Evolutionary conservation across 495 filamentous ascomycete species (phyloP), one percentile per base, ranked within the genome.

Genomic region (Trichoderma erinaceum): DNA sequence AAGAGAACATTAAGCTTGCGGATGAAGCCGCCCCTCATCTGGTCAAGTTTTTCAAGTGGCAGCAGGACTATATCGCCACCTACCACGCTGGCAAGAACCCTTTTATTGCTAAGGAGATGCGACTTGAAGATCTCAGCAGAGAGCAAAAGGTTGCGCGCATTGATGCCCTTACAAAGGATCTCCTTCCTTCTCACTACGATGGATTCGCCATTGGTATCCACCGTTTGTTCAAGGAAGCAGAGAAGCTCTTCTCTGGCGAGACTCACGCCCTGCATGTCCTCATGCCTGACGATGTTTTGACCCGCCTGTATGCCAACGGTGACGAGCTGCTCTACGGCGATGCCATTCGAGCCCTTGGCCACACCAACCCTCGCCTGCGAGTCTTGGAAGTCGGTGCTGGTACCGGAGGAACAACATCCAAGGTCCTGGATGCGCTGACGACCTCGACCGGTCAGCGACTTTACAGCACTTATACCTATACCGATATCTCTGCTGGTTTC

Each of bases 401-500:
- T 13, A 75, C 75, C 0, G 75, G 76, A 18, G 76, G 75, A 27
- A 74, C 73, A 0, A 76, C 74, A 5, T 68, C 70, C 43, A 52
- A 70, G 13, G 69, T 74, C 65, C 50, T 77, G 48, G 50, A 67
- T 5, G 70, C 67, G 15, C 69, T 75, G 27, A 65, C 68, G 23
- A 56, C 69, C 63, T 68, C 69, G 58, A 69, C 61, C 38, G 73
- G 68, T 11, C 68, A 66, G 35, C 71, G 68, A 0, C 63, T 75
- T 35, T 83, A 75, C 63, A 69, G 70, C 4, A 67, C 64, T 0
- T 85, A 84, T 64, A 76, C 70, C 0, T 83, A 73, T 58, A 83
- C 82, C 7, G 82, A 84, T 43, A 74, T 82, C 12, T 82, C 80
- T 0, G 67, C 75, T 13, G 78, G 75, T 0, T 82, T 82, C 68